Evolutionary conservation across 768 basidiomycete genomes (phyloP).

Genomic region (Clavaria fumosa): DNA sequence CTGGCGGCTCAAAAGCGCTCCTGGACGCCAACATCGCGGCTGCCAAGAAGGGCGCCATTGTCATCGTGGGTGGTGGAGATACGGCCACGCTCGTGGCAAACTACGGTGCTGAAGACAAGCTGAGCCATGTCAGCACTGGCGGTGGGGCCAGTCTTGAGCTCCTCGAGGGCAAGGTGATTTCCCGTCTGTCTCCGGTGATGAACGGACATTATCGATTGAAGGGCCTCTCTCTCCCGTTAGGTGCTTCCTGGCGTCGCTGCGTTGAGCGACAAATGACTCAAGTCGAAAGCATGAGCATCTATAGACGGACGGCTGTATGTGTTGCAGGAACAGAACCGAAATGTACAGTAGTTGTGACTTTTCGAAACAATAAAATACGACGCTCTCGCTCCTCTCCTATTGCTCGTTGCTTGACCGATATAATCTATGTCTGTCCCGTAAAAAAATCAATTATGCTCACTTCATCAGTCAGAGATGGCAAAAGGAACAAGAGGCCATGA

Average conservation of each 20-base stretch:
- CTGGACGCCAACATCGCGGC: constrained; percentile 81
- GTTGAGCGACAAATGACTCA: constrained; percentile 68
- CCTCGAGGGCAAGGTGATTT: constrained; percentile 86
- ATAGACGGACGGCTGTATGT: too few relatives aligned
- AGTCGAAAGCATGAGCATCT: too few relatives aligned
- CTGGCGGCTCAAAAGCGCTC: constrained; percentile 67
- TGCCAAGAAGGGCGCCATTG: constrained; percentile 69
- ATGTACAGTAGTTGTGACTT: too few relatives aligned
- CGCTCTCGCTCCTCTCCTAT: too few relatives aligned
- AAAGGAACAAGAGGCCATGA: too few relatives aligned
- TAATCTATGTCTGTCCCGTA: too few relatives aligned
- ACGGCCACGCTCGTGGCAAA: constrained; percentile 95
- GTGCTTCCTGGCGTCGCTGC: constrained; percentile 84
- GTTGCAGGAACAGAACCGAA: too few relatives aligned
- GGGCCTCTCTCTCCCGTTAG: too few relatives aligned
- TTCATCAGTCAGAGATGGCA: too few relatives aligned
- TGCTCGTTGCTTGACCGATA: too few relatives aligned
- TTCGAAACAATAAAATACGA: too few relatives aligned
- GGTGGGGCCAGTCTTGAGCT: constrained; percentile 90
- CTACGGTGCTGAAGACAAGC: constrained; percentile 65
- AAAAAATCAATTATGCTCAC: too few relatives aligned
- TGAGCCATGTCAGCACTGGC: constrained; percentile 95
- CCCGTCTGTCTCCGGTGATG: neutral
- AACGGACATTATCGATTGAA: constrained; percentile 7
- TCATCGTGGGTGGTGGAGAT: constrained; percentile 93